These are phyloP conservation scores for Juglanconis oblonga DNA, from an alignment of 2,329 filamentous ascomycete genomes.

Conservation along the genomic window DNA sequence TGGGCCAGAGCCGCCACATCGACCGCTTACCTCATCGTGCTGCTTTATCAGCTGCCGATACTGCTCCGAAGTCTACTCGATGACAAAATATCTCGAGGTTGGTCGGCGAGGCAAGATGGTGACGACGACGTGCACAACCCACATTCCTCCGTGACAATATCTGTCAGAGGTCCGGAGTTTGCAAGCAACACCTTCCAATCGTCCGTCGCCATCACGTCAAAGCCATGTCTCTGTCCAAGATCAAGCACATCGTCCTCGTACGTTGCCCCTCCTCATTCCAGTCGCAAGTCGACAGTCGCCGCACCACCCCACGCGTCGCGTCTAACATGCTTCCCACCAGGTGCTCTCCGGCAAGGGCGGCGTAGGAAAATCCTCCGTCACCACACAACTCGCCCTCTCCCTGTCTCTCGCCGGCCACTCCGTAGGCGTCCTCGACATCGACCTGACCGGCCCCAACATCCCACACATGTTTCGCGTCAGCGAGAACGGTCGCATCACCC, in stretches of 20 bases:
- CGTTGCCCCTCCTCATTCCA: slow-evolving; percentile 11
- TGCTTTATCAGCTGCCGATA: slow-evolving; percentile 20
- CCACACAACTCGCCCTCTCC: slow-evolving; percentile 89
- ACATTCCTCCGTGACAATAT: background rate
- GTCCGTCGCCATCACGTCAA: no score
- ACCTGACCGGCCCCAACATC: slow-evolving; percentile 94
- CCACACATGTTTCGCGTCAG: slow-evolving; percentile 92
- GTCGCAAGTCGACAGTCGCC: background rate
- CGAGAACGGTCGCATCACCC: slow-evolving; percentile 74
- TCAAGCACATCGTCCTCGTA: slow-evolving; percentile 74
- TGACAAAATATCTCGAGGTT: slow-evolving; percentile 10
- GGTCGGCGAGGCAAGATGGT: slow-evolving; percentile 8
- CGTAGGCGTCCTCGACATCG: slow-evolving; percentile 92
- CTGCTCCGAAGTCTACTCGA: slow-evolving; percentile 8
- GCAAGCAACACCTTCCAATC: background rate
- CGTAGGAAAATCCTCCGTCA: slow-evolving; percentile 97
- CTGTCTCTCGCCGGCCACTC: slow-evolving; percentile 81
- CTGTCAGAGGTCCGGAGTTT: background rate
- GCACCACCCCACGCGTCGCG: background rate
- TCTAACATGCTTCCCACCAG: slow-evolving; percentile 31
- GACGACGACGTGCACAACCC: background rate
- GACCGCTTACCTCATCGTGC: background rate
- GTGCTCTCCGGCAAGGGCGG: slow-evolving; percentile 95
- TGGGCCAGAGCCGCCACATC: background rate
- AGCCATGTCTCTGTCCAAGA: slow-evolving; percentile 63